Conservation (phyloP, 1,284 basidiomycete species). For the Malassezia yamatoensis region DNA sequence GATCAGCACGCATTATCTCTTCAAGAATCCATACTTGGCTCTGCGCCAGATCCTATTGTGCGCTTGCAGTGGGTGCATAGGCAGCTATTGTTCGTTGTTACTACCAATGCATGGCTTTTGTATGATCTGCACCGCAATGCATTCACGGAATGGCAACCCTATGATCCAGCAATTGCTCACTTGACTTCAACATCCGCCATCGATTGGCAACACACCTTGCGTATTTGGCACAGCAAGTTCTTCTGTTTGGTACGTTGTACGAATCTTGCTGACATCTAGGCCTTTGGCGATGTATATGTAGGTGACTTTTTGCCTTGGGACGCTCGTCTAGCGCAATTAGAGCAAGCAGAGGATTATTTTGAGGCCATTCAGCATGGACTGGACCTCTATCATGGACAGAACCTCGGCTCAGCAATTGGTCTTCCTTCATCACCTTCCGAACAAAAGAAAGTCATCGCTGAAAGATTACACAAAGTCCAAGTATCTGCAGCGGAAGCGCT, state of each 20-base stretch:
- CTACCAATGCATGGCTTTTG: slow-evolving; percentile 12
- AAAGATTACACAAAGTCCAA: slow-evolving; percentile 72
- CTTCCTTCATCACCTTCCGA: slow-evolving; percentile 61
- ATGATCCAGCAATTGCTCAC: slow-evolving; percentile 7
- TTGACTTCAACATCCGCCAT: slow-evolving; percentile 44
- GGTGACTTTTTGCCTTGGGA: slow-evolving; percentile 91
- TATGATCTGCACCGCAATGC: slow-evolving; percentile 16
- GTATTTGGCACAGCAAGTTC: slow-evolving; percentile 56
- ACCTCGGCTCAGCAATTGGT: slow-evolving; percentile 75
- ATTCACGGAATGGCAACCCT: slow-evolving; percentile 22
- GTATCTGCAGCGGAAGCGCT: slow-evolving; percentile 76
- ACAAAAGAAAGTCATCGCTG: slow-evolving; percentile 61
- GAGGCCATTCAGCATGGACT: slow-evolving; percentile 77
- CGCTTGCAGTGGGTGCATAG: slow-evolving; percentile 51
- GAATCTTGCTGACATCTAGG: not conserved
- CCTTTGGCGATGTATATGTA: slow-evolving; percentile 57
- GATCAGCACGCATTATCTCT: slow-evolving; percentile 13
- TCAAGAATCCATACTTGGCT: slow-evolving; percentile 29
- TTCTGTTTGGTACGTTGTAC: slow-evolving; percentile 58
- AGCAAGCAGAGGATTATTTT: slow-evolving; percentile 77
- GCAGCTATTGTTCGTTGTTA: slow-evolving; percentile 19
- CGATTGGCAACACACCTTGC: not conserved
- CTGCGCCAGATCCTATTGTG: slow-evolving; percentile 46
- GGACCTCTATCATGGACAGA: slow-evolving; percentile 70
- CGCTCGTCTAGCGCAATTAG: slow-evolving; percentile 73